These are phyloP conservation scores for Mycena leptocephala DNA, from an alignment of 768 basidiomycete genomes.

Conservation along the genomic window DNA sequence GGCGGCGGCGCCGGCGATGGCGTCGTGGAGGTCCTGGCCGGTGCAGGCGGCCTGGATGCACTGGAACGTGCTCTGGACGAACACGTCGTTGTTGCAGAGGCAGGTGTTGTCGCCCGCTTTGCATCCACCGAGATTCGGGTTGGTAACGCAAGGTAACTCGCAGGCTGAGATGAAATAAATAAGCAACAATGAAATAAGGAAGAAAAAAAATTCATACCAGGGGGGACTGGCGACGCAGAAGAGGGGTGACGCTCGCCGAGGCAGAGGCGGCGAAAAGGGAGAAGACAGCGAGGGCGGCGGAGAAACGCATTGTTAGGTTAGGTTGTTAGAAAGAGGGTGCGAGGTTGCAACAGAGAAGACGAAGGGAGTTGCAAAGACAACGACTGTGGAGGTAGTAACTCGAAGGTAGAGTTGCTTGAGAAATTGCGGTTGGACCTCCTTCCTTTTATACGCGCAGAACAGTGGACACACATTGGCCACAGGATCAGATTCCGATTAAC, in stretches of 20 bases:
- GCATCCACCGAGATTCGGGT: conserved; percentile 65
- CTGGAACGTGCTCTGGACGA: conserved; percentile 60
- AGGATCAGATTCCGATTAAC: background rate
- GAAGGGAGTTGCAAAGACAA: conserved; percentile 41
- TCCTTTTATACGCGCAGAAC: conserved; percentile 23
- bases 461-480: background rate
- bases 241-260: conserved; percentile 48
- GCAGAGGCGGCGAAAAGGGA: conserved; percentile 58
- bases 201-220: conserved; percentile 48
- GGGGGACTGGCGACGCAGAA: conserved; percentile 55
- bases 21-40: conserved; percentile 60
- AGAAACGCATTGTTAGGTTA: conserved; percentile 68
- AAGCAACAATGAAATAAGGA: background rate
- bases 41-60: conserved; percentile 69
- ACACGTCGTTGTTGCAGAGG: conserved; percentile 66
- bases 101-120: conserved; percentile 67
- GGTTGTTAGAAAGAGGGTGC: conserved; percentile 39
- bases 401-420: conserved; percentile 30
- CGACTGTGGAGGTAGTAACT: conserved; percentile 34
- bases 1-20: conserved; percentile 57
- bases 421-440: background rate
- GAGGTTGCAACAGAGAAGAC: conserved; percentile 39
- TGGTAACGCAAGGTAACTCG: conserved; percentile 63
- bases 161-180: conserved; percentile 59
- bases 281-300: conserved; percentile 57